These are phyloP conservation scores for Plasmopara halstedii DNA, from an alignment of 352 stramenopile genomes.

Conservation along the genomic window DNA sequence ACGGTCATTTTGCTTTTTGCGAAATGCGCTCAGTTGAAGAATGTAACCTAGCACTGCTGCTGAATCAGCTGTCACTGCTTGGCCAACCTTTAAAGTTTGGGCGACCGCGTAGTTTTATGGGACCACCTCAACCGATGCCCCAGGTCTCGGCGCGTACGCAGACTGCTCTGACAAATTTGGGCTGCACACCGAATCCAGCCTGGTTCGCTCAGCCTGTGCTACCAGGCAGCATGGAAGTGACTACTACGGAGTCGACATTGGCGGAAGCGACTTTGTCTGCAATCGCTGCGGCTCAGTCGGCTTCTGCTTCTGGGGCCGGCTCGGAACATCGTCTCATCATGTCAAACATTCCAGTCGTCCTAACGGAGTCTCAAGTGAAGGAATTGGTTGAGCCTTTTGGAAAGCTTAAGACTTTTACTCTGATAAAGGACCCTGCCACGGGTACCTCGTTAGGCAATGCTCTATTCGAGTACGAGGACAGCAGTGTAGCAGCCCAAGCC, in stretches of 20 bases:
- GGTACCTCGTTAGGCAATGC: slow-evolving; percentile 56
- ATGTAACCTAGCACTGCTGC: slow-evolving; percentile 75
- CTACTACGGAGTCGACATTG: slow-evolving; percentile 7
- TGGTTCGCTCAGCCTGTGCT: slow-evolving; percentile 55
- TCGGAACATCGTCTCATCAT: slow-evolving; percentile 43
- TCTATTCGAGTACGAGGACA: slow-evolving; percentile 75
- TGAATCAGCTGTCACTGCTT: slow-evolving; percentile 76
- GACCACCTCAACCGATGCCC: slow-evolving; percentile 71
- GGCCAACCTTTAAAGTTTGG: slow-evolving; percentile 84
- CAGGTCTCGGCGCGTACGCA: slow-evolving; percentile 57
- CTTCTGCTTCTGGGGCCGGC: neutral
- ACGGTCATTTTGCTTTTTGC: slow-evolving; percentile 83
- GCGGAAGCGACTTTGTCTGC: slow-evolving; percentile 5
- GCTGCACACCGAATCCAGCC: slow-evolving; percentile 68
- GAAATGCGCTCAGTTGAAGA: slow-evolving; percentile 84
- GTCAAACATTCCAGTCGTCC: slow-evolving; percentile 74
- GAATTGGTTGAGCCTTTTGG: slow-evolving; percentile 83
- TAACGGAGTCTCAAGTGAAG: slow-evolving; percentile 72
- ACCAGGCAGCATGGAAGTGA: neutral
- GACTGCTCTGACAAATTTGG: slow-evolving; percentile 72
- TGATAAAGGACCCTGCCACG: slow-evolving; percentile 48
- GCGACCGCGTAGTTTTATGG: slow-evolving; percentile 74
- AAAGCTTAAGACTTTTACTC: slow-evolving; percentile 49
- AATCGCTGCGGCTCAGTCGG: slow-evolving; percentile 3
- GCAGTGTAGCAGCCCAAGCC: slow-evolving; percentile 43